A percentile compares a stretch with the other conserved stretches of the same genome.
Conservation (phyloP, 345 rosid species). For the Aegle marmelos region DNA sequence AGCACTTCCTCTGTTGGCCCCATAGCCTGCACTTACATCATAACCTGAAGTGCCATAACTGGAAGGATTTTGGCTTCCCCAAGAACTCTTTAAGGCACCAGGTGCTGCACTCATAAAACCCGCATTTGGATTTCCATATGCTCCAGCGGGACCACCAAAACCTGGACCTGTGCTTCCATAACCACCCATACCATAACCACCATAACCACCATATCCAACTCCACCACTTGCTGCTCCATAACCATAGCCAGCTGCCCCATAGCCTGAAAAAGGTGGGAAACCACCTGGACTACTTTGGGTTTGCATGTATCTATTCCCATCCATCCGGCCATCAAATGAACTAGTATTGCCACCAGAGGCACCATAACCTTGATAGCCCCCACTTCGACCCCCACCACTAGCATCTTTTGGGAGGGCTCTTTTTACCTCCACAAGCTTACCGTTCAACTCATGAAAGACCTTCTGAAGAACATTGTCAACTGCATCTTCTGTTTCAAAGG, state of each 20-base stretch:
- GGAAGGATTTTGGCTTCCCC: slow-evolving; percentile 33
- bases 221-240: slow-evolving; percentile 33
- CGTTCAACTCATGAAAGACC: slow-evolving; percentile 27
- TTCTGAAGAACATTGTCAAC: slow-evolving; percentile 36
- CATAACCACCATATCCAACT: slow-evolving; percentile 34
- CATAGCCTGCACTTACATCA: slow-evolving; percentile 26
- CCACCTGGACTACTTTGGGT: slow-evolving; percentile 27
- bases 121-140: slow-evolving; percentile 28
- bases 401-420: slow-evolving; percentile 40
- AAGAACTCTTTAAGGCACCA: slow-evolving; percentile 24
- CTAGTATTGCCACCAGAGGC: slow-evolving; percentile 19
- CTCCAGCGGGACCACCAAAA: slow-evolving; percentile 30
- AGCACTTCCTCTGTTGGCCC: slow-evolving; percentile 19
- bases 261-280: slow-evolving; percentile 29
- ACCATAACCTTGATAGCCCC: slow-evolving; percentile 29
- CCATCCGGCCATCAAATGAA: slow-evolving; percentile 25
- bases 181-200: slow-evolving; percentile 33
- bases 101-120: slow-evolving; percentile 11
- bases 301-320: slow-evolving; percentile 33
- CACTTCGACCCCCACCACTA: slow-evolving; percentile 24
- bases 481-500: slow-evolving; percentile 41
- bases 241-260: slow-evolving; percentile 25
- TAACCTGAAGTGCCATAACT: slow-evolving; percentile 25
- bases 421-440: slow-evolving; percentile 44
- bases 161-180: slow-evolving; percentile 27